Evolutionary conservation across 805 yeast genomes (phyloP).

Genomic region (Starmera dryadoides): DNA sequence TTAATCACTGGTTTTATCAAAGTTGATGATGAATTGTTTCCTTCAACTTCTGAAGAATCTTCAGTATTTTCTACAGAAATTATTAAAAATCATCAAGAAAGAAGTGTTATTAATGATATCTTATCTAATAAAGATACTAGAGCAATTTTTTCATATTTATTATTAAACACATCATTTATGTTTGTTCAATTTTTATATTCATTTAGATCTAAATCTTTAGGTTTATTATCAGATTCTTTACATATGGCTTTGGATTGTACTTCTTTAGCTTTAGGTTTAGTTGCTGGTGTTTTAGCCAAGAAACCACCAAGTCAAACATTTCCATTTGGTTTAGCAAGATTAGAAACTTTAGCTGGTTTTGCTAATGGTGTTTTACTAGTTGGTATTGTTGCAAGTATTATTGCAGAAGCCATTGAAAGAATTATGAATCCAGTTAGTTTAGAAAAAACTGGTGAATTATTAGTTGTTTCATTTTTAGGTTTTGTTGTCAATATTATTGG

Average conservation of each 20-base stretch:
- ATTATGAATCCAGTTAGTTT: conserved; percentile 69
- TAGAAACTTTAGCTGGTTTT: conserved; percentile 92
- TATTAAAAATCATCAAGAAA: background rate
- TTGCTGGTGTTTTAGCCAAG: conserved; percentile 69
- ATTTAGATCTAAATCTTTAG: conserved; percentile 85
- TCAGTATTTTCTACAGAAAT: no score
- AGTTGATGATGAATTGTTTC: conserved; percentile 8
- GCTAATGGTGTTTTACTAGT: conserved; percentile 85
- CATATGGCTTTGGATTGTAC: conserved; percentile 97
- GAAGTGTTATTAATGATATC: conserved; percentile 13
- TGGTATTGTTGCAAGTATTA: conserved; percentile 84
- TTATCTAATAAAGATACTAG: conserved; percentile 58
- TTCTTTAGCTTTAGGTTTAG: conserved; percentile 79
- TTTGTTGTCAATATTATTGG: conserved; percentile 87
- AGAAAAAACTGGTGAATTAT: conserved; percentile 74
- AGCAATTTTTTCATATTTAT: conserved; percentile 80
- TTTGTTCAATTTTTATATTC: conserved; percentile 88
- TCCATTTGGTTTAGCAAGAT: conserved; percentile 80
- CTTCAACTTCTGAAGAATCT: background rate
- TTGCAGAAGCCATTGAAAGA: conserved; percentile 81
- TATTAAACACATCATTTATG: conserved; percentile 90
- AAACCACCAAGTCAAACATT: conserved; percentile 57
- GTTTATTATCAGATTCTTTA: conserved; percentile 84
- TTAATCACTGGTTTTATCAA: conserved; percentile 15
- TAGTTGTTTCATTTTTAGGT: conserved; percentile 81